Percentiles rank a stretch among this genome's conserved stretches.
These are phyloP conservation scores for Coemansia sp. DNA, from an alignment of 192 early-diverging fungal genomes.

Conservation along the genomic window DNA sequence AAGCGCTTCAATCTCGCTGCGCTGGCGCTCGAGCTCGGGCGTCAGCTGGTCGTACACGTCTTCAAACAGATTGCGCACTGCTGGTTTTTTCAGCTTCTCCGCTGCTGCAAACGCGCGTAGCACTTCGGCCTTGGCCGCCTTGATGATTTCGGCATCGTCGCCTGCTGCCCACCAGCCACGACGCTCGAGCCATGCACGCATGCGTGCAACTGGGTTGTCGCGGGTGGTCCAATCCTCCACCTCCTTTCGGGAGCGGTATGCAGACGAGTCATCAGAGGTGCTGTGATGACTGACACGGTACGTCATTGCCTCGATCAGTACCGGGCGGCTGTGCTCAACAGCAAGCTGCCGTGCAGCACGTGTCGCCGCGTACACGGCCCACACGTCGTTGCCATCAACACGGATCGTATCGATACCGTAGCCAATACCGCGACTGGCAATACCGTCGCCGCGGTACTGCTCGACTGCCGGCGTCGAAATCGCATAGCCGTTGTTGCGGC, in stretches of 20 bases:
- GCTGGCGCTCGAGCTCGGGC: conserved; percentile 73
- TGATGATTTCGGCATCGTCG: conserved; percentile 60
- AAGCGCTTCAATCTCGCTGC: conserved; percentile 73
- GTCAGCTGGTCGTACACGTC: conserved; percentile 92
- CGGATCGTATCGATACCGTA: conserved; percentile 98
- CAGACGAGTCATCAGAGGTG: conserved; percentile 96
- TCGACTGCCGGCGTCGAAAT: conserved; percentile 94
- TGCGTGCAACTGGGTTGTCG: conserved; percentile 86
- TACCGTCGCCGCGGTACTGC: conserved; percentile 97
- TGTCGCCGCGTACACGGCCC: conserved; percentile 95
- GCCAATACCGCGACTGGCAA: conserved; percentile 89
- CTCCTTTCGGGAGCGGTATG: conserved; percentile 90
- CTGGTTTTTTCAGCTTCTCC: conserved; percentile 87
- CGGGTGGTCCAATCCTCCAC: conserved; percentile 83
- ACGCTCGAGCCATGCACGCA: conserved; percentile 85
- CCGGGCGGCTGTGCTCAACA: conserved; percentile 78
- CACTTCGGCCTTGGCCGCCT: conserved; percentile 65
- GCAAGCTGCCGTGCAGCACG: conserved; percentile 80
- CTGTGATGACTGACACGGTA: conserved; percentile 97
- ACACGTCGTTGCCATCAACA: conserved; percentile 97
- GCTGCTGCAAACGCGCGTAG: conserved; percentile 79
- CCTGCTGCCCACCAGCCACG: conserved; percentile 84
- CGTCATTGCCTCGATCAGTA: conserved; percentile 96
- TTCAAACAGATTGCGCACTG: conserved; percentile 78
- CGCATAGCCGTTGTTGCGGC: conserved; percentile 98